Evolutionary conservation across 768 basidiomycete species (phyloP).

Genomic region (Calocera viscosa): DNA sequence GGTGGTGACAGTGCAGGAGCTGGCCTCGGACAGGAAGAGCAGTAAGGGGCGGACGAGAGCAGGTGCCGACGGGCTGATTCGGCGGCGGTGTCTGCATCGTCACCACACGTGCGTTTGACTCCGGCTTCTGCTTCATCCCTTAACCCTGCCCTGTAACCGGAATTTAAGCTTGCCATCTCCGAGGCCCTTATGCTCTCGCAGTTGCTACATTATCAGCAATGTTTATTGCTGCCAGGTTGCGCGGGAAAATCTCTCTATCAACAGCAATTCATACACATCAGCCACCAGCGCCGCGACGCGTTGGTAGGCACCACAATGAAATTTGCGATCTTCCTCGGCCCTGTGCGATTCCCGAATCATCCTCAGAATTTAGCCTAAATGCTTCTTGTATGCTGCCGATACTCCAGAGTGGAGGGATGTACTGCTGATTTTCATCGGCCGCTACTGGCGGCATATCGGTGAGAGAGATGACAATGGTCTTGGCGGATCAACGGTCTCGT

Average conservation of each 20-base stretch:
- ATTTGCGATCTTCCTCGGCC: background rate
- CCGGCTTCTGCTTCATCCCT: background rate
- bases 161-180: background rate
- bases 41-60: background rate
- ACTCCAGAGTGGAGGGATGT: background rate
- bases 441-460: background rate
- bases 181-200: background rate
- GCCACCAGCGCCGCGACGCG: background rate
- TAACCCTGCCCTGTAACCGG: too few relatives aligned
- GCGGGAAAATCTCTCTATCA: background rate
- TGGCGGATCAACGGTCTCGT: background rate
- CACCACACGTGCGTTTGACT: slow-evolving; percentile 8
- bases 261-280: background rate
- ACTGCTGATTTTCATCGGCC: background rate
- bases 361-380: background rate
- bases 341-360: background rate
- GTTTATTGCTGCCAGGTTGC: background rate
- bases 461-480: background rate
- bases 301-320: background rate
- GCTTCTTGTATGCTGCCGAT: background rate
- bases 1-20: background rate
- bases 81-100: background rate
- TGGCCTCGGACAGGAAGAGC: slow-evolving; percentile 2
- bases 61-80: background rate
- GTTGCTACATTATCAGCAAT: background rate